Conservation (phyloP, 1,284 basidiomycete species). For the Fomes fomentarius region DNA sequence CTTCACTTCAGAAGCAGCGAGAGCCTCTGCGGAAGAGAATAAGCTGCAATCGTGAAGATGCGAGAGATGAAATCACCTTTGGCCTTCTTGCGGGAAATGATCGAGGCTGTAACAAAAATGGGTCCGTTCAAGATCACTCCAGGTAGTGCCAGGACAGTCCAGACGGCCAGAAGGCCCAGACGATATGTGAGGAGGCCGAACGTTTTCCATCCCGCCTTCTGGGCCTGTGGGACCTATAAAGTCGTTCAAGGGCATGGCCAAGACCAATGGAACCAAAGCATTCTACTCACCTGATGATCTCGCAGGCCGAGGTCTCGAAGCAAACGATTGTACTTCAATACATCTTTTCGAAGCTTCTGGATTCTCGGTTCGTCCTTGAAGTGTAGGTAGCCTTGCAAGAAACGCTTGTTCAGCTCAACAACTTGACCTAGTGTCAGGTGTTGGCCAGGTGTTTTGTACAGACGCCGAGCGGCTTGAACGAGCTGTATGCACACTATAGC, state of each 20-base stretch:
- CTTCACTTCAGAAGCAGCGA: conserved; percentile 96
- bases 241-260: not conserved
- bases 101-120: conserved; percentile 91
- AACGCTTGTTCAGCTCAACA: conserved; percentile 94
- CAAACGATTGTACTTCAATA: conserved; percentile 93
- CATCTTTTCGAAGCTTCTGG: conserved; percentile 79
- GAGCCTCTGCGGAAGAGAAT: conserved; percentile 71
- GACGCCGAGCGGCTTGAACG: conserved; percentile 92
- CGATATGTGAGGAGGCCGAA: conserved; percentile 88
- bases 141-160: conserved; percentile 89
- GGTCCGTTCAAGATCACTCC: conserved; percentile 96
- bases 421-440: conserved; percentile 95
- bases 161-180: conserved; percentile 78
- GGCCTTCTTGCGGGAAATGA: conserved; percentile 90
- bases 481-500: conserved; percentile 49
- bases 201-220: conserved; percentile 88
- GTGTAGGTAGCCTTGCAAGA: conserved; percentile 92
- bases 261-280: conserved; percentile 75
- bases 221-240: conserved; percentile 74
- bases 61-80: conserved; percentile 60
- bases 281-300: conserved; percentile 85
- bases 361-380: conserved; percentile 96
- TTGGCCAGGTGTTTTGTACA: conserved; percentile 96
- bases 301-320: conserved; percentile 94
- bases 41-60: not conserved